These are phyloP conservation scores for Trypanosoma congolense DNA, from an alignment of 208 protist genomes.

Conservation along the genomic window DNA sequence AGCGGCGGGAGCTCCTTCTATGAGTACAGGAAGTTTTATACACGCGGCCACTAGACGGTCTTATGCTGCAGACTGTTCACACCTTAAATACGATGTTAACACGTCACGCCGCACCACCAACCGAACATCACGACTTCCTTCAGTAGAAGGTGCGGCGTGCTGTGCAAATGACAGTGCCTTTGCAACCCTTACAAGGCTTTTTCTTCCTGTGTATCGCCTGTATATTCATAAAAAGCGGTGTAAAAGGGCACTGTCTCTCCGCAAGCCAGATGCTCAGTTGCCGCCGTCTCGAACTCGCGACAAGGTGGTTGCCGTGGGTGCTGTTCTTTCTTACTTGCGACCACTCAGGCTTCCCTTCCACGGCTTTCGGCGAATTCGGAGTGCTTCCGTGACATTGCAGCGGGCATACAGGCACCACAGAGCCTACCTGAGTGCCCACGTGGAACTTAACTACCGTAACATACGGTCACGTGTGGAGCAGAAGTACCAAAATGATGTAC, in stretches of 20 bases:
- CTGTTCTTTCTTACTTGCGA: conserved; percentile 13
- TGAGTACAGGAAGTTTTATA: too few species aligned
- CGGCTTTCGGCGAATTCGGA: neutral
- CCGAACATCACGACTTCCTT: too few species aligned
- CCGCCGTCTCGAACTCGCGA: neutral
- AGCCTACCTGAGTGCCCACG: conserved; percentile 29
- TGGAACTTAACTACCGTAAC: conserved; percentile 57
- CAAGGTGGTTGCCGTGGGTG: conserved; percentile 6
- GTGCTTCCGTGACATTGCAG: conserved; percentile 38
- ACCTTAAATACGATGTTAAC: too few species aligned
- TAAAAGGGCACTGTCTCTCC: neutral
- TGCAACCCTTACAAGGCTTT: neutral
- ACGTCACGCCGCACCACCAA: too few species aligned
- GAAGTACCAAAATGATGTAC: conserved; percentile 45
- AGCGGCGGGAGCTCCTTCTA: too few species aligned
- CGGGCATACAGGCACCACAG: conserved; percentile 34
- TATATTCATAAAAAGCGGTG: conserved; percentile 16
- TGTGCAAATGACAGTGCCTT: neutral
- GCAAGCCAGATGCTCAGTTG: too few species aligned
- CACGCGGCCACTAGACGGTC: too few species aligned
- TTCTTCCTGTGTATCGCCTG: conserved; percentile 16
- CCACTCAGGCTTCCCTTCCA: neutral
- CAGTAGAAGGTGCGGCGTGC: too few species aligned
- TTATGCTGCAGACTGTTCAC: too few species aligned
- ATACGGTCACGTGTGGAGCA: conserved; percentile 40